Percentiles rank a stretch among this genome's conserved stretches.
phyloP scores from a whole-genome alignment of 257 asterid genomes.

The Parsonsia alboflavescens region DNA sequence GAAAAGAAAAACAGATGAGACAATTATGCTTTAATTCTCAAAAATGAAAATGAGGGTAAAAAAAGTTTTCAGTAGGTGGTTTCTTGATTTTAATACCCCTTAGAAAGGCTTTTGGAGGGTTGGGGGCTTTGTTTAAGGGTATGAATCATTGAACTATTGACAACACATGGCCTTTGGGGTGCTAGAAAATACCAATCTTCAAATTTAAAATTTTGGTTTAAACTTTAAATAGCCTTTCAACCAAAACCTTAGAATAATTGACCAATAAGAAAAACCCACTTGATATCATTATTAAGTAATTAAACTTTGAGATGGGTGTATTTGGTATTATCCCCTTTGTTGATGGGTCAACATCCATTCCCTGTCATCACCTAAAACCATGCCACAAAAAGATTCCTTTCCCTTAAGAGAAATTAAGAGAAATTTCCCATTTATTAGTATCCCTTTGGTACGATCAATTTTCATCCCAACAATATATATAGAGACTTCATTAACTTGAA shows the following conservation, averaged over 20 bases:
- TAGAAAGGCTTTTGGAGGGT: background rate
- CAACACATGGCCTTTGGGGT: conserved; percentile 6
- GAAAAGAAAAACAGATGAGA: background rate
- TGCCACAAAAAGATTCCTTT: conserved; percentile 29
- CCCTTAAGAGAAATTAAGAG: conserved; percentile 14
- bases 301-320: conserved; percentile 35
- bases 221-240: conserved; percentile 11
- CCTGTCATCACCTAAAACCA: conserved; percentile 41
- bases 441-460: conserved; percentile 9
- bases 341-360: conserved; percentile 50
- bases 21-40: conserved; percentile 3
- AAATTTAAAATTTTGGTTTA: conserved; percentile 2
- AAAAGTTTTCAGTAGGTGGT: background rate
- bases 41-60: background rate
- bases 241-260: conserved; percentile 27
- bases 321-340: conserved; percentile 44
- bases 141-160: background rate
- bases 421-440: conserved; percentile 13
- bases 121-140: background rate
- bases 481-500: conserved; percentile 16
- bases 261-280: conserved; percentile 22
- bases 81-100: conserved; percentile 6
- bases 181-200: background rate
- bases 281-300: conserved; percentile 26
- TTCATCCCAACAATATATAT: conserved; percentile 13